Base-by-base conservation (phyloP, 1,139 yeast species). In the Blastobotrys aristatus region DNA sequence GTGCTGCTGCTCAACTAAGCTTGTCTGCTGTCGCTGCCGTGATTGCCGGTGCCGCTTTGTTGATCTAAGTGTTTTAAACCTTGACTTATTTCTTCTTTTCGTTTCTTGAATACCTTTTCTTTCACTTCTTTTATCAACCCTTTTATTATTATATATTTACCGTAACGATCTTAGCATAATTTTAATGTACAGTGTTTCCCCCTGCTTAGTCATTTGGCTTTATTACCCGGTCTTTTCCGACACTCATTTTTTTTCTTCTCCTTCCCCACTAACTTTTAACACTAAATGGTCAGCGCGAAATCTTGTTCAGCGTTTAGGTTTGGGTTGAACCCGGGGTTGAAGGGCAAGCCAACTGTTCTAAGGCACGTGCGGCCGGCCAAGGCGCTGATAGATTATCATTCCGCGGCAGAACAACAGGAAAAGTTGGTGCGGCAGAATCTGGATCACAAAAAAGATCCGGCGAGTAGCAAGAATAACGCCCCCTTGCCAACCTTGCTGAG, bases 341-440 rank as follows among this genome's bases (percentile, higher is more conserved):
- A 34, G 13, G 20, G 47, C 16, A 41, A 43, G 21, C 51, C 51
- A 3, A n/a, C 30, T 2, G 26, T 18, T 55, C 62, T 58, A 3
- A 47, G 46, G 22, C 92, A 84, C 62, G 67, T 83, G 16, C 88
- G 82, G 55, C 37, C 31, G 10, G 81, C 84, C 61, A 73, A 72
- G 6, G 77, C 79, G 0, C 68, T 72, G 14, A 69, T 79, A 1
- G 68, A 76, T 0, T 89, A 86, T 59, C 61, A 64, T 11, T 69
- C 73, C 35, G 96, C 95, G 1, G 75, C 79, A 46, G 58, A 60
- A 27, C 73, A 85, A 40, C 96, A 88, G 65, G 78, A 79, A 50
- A 61, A 68, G 36, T 70, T 84, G 48, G 82, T 83, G 1, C 71
- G 79, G 24, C 79, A 80, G 30, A 77, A 80, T 53, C 68, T 88